A percentile compares a stretch with the other conserved stretches of the same genome.
Evolutionary conservation across 495 filamentous ascomycete species (phyloP).

Genomic region (Coniosporium apollinis): DNA sequence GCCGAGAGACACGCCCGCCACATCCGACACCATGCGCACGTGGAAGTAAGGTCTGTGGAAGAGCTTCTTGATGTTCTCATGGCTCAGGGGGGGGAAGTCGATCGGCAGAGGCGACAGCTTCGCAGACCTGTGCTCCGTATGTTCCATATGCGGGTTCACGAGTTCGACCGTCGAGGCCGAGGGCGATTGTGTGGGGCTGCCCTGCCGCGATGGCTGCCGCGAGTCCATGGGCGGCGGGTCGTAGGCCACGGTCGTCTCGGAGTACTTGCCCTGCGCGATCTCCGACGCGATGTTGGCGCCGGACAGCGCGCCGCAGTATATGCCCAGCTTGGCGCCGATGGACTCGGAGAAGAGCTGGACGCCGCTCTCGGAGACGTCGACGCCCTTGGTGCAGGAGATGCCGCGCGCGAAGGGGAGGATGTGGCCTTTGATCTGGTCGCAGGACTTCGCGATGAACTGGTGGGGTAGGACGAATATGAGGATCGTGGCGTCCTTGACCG

Average conservation of each 20-base stretch:
- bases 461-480: slow-evolving; percentile 96
- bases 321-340: slow-evolving; percentile 74
- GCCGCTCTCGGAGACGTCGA: slow-evolving; percentile 70
- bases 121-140: slow-evolving; percentile 1
- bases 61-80: slow-evolving; percentile 57
- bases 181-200: slow-evolving; percentile 31
- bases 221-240: slow-evolving; percentile 79
- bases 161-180: slow-evolving; percentile 38
- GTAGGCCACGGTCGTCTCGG: slow-evolving; percentile 91
- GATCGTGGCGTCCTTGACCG: slow-evolving; percentile 68
- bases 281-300: slow-evolving; percentile 96
- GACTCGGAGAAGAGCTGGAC: slow-evolving; percentile 85
- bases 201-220: slow-evolving; percentile 46
- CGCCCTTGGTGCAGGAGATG: slow-evolving; percentile 96
- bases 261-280: slow-evolving; percentile 88
- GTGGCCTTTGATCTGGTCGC: slow-evolving; percentile 68
- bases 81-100: slow-evolving; percentile 70
- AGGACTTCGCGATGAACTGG: slow-evolving; percentile 86
- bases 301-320: slow-evolving; percentile 92
- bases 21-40: slow-evolving; percentile 77
- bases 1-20: slow-evolving; percentile 87
- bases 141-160: slow-evolving; percentile 38
- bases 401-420: slow-evolving; percentile 85
- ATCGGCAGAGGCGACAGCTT: slow-evolving; percentile 55
- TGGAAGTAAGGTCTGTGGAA: slow-evolving; percentile 98